A percentile compares a stretch with the other conserved stretches of the same genome.
phyloP scores from a whole-genome alignment of 2,329 filamentous ascomycete species.

The Geosmithia putterillii region DNA sequence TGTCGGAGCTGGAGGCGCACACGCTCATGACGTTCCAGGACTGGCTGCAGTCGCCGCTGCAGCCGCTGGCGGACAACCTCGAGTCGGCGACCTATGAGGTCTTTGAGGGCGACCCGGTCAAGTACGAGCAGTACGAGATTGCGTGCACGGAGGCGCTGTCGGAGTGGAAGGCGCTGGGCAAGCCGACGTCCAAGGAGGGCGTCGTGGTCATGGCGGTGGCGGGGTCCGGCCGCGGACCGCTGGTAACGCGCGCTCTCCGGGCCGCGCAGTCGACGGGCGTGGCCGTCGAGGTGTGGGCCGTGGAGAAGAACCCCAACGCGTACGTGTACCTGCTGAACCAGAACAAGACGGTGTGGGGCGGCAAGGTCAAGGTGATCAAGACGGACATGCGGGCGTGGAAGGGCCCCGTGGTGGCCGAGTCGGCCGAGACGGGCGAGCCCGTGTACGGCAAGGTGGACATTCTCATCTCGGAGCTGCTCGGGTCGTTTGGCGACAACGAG shows the following conservation, averaged over 20 bases:
- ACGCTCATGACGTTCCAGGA: slow-evolving; percentile 62
- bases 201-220: slow-evolving; percentile 81
- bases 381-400: slow-evolving; percentile 97
- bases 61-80: slow-evolving; percentile 89
- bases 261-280: slow-evolving; percentile 69
- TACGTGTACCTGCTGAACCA: slow-evolving; percentile 85
- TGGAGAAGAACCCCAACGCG: slow-evolving; percentile 97
- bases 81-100: slow-evolving; percentile 98
- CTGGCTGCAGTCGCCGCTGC: slow-evolving; percentile 87
- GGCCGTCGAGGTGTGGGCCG: slow-evolving; percentile 73
- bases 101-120: slow-evolving; percentile 95
- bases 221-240: slow-evolving; percentile 81
- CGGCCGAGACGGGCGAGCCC: slow-evolving; percentile 26
- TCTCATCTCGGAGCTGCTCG: slow-evolving; percentile 83
- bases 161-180: slow-evolving; percentile 64
- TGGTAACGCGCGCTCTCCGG: slow-evolving; percentile 76
- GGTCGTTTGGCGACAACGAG: slow-evolving; percentile 95
- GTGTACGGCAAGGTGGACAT: slow-evolving; percentile 70
- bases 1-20: slow-evolving; percentile 34
- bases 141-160: slow-evolving; percentile 70
- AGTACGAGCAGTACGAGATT: slow-evolving; percentile 89
- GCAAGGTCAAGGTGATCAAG: slow-evolving; percentile 75
- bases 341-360: slow-evolving; percentile 71
- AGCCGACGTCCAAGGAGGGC: slow-evolving; percentile 58
- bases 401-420: slow-evolving; percentile 50